phyloP scores from a whole-genome alignment of 352 stramenopile species.

The Phytophthora meadii region DNA sequence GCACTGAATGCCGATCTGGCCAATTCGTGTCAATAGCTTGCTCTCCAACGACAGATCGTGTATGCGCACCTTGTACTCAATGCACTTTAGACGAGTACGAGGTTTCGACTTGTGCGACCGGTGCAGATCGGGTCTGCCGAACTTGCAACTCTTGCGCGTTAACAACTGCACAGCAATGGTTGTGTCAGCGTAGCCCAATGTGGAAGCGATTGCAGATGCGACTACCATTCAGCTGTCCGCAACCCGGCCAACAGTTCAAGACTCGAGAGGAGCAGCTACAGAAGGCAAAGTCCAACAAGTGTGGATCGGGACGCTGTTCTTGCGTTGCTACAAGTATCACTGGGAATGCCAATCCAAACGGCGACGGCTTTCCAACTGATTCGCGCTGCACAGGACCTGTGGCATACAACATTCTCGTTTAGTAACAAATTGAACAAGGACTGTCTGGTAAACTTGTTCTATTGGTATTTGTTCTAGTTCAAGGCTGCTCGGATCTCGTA shows the following conservation, averaged over 20 bases:
- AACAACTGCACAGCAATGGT: slow-evolving; percentile 57
- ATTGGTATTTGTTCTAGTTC: slow-evolving; percentile 18
- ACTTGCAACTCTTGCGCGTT: slow-evolving; percentile 80
- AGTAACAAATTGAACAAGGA: slow-evolving; percentile 7
- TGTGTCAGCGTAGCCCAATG: slow-evolving; percentile 61
- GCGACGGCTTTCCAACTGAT: slow-evolving; percentile 75
- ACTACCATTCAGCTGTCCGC: slow-evolving; percentile 73
- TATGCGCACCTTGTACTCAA: slow-evolving; percentile 65
- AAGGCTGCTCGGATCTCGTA: slow-evolving; percentile 75
- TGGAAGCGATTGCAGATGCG: slow-evolving; percentile 75
- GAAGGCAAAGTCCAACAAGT: slow-evolving; percentile 72
- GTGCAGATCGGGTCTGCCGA: slow-evolving; percentile 67
- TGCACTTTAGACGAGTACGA: slow-evolving; percentile 82
- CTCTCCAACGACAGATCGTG: slow-evolving; percentile 60
- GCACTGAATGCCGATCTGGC: slow-evolving; percentile 65
- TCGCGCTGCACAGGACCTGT: slow-evolving; percentile 65
- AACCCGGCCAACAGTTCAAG: slow-evolving; percentile 55
- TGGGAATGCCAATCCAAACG: slow-evolving; percentile 80
- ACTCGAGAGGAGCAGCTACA: slow-evolving; percentile 71
- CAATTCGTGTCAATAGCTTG: slow-evolving; percentile 57
- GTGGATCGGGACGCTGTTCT: slow-evolving; percentile 73
- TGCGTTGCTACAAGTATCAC: slow-evolving; percentile 63
- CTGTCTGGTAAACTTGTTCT: slow-evolving; percentile 13
- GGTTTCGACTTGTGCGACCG: slow-evolving; percentile 56
- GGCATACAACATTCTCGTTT: slow-evolving; percentile 69